Percentiles rank a stretch among this genome's conserved stretches.
These are phyloP conservation scores for Lactuca saligna DNA, from an alignment of 129 eudicot species.

Conservation along the genomic window DNA sequence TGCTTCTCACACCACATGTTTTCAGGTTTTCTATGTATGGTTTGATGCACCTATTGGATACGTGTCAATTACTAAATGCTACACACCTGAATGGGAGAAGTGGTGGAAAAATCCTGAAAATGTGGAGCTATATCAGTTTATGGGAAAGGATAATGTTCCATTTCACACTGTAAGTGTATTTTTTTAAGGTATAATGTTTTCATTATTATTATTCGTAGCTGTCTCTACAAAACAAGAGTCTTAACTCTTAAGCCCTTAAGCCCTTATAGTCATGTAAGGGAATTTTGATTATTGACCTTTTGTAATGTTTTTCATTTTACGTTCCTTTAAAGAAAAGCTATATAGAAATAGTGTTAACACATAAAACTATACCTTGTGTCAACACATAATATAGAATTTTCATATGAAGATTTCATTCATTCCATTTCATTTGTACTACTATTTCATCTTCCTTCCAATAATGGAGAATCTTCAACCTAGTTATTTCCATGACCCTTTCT, in stretches of 20 bases:
- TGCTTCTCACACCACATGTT: not conserved
- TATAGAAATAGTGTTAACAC: too few species aligned
- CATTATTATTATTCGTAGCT: not conserved
- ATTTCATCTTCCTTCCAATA: too few species aligned
- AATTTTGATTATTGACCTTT: not conserved
- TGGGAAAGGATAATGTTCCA: slow-evolving; percentile 99
- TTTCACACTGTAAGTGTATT: slow-evolving; percentile 86
- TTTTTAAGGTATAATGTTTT: not conserved
- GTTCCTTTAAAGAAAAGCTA: not conserved
- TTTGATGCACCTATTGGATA: slow-evolving; percentile 98
- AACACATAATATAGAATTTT: too few species aligned
- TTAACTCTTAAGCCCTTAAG: too few species aligned
- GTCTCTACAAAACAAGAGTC: not conserved
- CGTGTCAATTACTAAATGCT: slow-evolving; percentile 87
- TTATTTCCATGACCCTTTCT: not conserved
- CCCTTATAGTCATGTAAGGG: not conserved
- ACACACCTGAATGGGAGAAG: slow-evolving; percentile 92
- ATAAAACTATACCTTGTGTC: too few species aligned
- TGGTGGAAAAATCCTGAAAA: slow-evolving; percentile 99
- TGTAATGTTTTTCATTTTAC: not conserved
- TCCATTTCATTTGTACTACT: too few species aligned
- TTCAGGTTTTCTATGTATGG: slow-evolving; percentile 96
- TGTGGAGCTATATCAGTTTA: slow-evolving; percentile 93
- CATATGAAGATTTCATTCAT: too few species aligned
- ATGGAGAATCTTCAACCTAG: too few species aligned